phyloP scores from a whole-genome alignment of 805 yeast genomes.

The Kuraishia capsulata region DNA sequence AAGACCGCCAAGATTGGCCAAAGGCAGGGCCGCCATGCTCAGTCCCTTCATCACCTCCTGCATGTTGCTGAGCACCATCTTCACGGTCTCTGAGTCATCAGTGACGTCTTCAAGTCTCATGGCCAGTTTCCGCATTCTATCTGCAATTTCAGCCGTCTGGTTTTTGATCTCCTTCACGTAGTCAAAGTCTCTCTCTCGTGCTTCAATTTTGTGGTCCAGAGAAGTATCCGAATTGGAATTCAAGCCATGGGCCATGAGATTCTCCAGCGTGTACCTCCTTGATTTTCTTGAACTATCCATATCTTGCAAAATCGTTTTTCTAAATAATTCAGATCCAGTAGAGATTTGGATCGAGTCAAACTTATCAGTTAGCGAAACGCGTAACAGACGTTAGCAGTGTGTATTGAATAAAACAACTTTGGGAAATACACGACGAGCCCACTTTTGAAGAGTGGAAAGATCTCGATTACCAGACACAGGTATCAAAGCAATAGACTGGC shows the following conservation, averaged over 20 bases:
- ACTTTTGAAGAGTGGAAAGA: no score
- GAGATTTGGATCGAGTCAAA: no score
- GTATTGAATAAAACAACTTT: no score
- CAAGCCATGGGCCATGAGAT: neutral
- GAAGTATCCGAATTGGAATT: neutral
- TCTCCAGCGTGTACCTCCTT: neutral
- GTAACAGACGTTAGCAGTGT: no score
- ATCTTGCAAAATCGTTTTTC: no score
- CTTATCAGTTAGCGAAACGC: no score
- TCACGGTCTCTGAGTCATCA: neutral
- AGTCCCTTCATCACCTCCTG: neutral
- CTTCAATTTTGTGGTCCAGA: neutral
- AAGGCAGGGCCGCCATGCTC: neutral
- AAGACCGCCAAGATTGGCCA: neutral
- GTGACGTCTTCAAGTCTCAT: neutral
- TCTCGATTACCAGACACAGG: no score
- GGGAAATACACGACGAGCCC: no score
- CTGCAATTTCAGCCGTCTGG: neutral
- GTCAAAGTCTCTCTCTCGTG: neutral
- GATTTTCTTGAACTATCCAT: no score
- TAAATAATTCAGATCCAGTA: no score
- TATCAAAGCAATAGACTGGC: no score
- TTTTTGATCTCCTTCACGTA: neutral
- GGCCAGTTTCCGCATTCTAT: neutral
- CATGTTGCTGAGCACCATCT: neutral